A percentile compares a stretch with the other conserved stretches of the same genome.
These are phyloP conservation scores for Phoma sp. DNA, from an alignment of 2,329 filamentous ascomycete genomes.

Conservation along the genomic window DNA sequence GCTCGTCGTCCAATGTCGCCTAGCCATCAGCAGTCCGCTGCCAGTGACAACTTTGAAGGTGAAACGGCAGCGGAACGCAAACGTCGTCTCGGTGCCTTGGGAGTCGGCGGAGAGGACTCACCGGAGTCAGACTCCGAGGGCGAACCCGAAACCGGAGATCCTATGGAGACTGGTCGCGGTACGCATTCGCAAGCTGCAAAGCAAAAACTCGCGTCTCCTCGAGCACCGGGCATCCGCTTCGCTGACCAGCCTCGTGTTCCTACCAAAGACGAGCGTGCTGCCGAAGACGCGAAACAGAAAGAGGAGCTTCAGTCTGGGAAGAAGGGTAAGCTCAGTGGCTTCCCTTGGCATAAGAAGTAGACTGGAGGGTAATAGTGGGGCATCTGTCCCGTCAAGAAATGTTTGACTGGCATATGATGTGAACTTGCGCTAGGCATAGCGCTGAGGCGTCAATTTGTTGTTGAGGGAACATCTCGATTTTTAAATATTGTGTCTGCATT, in stretches of 20 bases:
- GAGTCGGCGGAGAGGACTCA: conserved; percentile 52
- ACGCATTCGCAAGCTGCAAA: conserved; percentile 27
- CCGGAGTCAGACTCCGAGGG: conserved; percentile 41
- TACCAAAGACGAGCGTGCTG: conserved; percentile 42
- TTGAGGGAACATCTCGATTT: neutral
- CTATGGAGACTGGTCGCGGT: conserved; percentile 43
- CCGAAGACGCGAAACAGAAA: conserved; percentile 31
- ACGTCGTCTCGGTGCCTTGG: conserved; percentile 75
- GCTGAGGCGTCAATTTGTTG: conserved; percentile 5
- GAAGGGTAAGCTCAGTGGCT: conserved; percentile 28
- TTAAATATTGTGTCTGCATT: conserved; percentile 11
- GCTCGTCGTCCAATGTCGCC: conserved; percentile 20
- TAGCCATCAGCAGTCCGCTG: conserved; percentile 33
- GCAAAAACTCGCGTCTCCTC: conserved; percentile 21
- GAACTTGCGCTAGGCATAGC: conserved; percentile 5
- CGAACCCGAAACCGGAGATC: conserved; percentile 42
- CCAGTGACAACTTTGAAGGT: conserved; percentile 46
- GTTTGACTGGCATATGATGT: neutral
- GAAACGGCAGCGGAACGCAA: conserved; percentile 79
- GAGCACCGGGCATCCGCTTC: conserved; percentile 65
- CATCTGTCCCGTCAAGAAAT: neutral
- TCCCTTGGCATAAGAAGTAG: conserved; percentile 22
- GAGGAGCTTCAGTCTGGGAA: conserved; percentile 24
- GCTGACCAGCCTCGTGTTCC: conserved; percentile 56
- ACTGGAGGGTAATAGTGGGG: neutral